phyloP scores from a whole-genome alignment of 768 basidiomycete genomes.

The Botryobasidium botryosum region DNA sequence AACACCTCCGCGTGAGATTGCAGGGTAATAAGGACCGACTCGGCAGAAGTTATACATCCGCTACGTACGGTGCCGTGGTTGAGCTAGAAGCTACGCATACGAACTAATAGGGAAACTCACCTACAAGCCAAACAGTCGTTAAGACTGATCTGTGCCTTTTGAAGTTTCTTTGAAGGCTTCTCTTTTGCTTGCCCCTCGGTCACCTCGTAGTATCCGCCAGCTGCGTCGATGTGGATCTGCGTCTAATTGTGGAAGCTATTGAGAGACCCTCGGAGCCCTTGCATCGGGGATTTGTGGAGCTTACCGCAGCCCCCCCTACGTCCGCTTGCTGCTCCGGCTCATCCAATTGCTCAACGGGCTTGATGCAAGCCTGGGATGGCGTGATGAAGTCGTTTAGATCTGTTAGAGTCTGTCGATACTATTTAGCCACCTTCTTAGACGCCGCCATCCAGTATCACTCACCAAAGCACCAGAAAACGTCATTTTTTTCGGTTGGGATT shows the following conservation, averaged over 20 bases:
- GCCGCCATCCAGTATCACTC: conserved; percentile 18
- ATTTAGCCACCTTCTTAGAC: conserved; percentile 2
- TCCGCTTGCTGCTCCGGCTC: conserved; percentile 25
- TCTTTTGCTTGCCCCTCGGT: conserved; percentile 9
- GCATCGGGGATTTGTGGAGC: conserved; percentile 6
- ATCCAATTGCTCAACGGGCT: conserved; percentile 58
- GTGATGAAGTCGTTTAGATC: conserved; percentile 96
- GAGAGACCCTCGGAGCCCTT: conserved; percentile 8
- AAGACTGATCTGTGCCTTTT: conserved; percentile 88
- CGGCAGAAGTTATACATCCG: conserved; percentile 96
- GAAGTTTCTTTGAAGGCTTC: conserved; percentile 37
- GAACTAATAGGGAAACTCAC: conserved; percentile 27
- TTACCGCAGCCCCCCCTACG: conserved; percentile 29
- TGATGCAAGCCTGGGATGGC: conserved; percentile 93
- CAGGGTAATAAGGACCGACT: conserved; percentile 88
- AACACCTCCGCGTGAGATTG: conserved; percentile 92
- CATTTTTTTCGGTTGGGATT: too few species aligned
- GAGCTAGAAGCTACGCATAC: not conserved
- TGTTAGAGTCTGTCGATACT: conserved; percentile 49
- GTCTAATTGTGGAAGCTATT: conserved; percentile 35
- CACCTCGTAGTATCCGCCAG: conserved; percentile 80
- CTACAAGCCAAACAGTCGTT: conserved; percentile 98
- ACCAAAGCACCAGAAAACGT: conserved; percentile 78
- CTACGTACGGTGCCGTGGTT: conserved; percentile 24
- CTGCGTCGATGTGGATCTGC: conserved; percentile 76